phyloP scores from a whole-genome alignment of 1,284 basidiomycete species.

The Naganishia liquefaciens region DNA sequence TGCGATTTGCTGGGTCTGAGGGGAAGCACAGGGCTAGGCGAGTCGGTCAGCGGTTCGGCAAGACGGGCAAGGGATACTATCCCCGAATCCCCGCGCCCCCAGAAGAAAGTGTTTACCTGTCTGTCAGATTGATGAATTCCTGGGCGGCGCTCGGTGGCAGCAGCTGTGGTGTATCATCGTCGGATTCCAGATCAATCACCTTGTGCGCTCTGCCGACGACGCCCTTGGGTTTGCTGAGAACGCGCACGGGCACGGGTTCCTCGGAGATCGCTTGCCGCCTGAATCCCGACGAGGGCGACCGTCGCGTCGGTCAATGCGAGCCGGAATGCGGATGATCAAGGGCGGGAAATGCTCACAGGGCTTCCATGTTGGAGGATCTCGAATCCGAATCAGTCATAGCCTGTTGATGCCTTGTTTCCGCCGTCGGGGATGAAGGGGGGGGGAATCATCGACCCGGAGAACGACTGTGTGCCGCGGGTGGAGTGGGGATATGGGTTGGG shows the following conservation, averaged over 20 bases:
- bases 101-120: no score
- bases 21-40: constrained; percentile 6
- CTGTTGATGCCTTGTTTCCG: no score
- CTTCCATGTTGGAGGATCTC: constrained; percentile 24
- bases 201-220: constrained; percentile 11
- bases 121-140: constrained; percentile 14
- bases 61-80: no score
- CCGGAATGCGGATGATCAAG: neutral
- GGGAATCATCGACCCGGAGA: no score
- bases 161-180: constrained; percentile 14
- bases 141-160: neutral
- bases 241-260: neutral
- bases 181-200: constrained; percentile 19
- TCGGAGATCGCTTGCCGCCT: constrained; percentile 22
- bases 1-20: constrained; percentile 13
- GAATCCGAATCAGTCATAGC: constrained; percentile 13
- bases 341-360: neutral
- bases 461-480: no score
- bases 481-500: no score
- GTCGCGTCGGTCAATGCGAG: neutral
- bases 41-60: neutral
- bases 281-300: neutral
- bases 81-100: no score
- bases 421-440: no score
- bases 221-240: constrained; percentile 6